Evolutionary conservation across 2,329 filamentous ascomycete genomes (phyloP).

Genomic region (Gnomoniopsis sp.): DNA sequence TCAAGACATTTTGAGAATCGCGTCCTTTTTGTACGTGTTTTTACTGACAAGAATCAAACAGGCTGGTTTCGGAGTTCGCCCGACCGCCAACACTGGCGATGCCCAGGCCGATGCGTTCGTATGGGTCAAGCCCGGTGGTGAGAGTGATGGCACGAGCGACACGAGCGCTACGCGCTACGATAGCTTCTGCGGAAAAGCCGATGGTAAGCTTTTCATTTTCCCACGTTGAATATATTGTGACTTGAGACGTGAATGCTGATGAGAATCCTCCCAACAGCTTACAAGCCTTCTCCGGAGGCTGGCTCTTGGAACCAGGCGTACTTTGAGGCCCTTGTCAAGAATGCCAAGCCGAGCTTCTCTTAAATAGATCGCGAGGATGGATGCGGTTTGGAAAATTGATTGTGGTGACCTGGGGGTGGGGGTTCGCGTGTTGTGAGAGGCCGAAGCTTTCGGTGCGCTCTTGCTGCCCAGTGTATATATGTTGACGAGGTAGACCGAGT

Average conservation of each 20-base stretch:
- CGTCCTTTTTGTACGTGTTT: too few species aligned
- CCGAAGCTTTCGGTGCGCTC: background rate
- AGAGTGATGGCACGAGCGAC: conserved; percentile 43
- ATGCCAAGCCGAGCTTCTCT: conserved; percentile 33
- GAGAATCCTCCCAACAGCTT: conserved; percentile 21
- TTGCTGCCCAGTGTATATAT: background rate
- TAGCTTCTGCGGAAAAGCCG: conserved; percentile 35
- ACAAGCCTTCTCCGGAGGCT: conserved; percentile 39
- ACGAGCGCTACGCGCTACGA: conserved; percentile 32
- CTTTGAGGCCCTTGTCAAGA: conserved; percentile 40
- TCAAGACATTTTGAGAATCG: too few species aligned
- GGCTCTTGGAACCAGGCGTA: conserved; percentile 42
- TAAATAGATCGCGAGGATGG: background rate
- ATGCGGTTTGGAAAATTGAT: background rate
- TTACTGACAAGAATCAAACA: too few species aligned
- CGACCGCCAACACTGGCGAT: conserved; percentile 54
- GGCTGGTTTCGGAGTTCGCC: conserved; percentile 56
- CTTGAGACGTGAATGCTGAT: background rate
- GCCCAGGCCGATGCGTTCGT: conserved; percentile 59
- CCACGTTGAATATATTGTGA: background rate
- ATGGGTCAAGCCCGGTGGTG: conserved; percentile 63
- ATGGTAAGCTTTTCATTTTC: conserved; percentile 14
- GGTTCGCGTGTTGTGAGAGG: background rate
- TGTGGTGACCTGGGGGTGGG: background rate
- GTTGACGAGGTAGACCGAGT: background rate